A percentile compares a stretch with the other conserved stretches of the same genome.
Evolutionary conservation across 805 yeast species (phyloP).

Genomic region (Wickerhamiella hasegawae): DNA sequence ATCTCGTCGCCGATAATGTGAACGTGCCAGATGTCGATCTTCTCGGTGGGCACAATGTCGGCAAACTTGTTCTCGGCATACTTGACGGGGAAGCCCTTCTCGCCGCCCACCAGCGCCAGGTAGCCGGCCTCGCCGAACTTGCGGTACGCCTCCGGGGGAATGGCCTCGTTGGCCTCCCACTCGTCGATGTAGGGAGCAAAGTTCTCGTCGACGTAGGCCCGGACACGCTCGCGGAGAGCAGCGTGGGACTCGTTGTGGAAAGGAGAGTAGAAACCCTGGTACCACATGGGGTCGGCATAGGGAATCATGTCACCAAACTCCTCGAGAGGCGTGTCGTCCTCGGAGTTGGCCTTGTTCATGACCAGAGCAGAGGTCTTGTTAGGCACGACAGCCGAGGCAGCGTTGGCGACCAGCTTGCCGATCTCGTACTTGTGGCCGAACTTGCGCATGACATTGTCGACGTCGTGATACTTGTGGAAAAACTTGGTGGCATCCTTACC

Average conservation of each 20-base stretch:
- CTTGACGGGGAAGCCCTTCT: slow-evolving; percentile 20
- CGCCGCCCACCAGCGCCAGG: slow-evolving; percentile 22
- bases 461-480: slow-evolving; percentile 34
- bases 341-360: slow-evolving; percentile 3
- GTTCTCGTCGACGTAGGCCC: slow-evolving; percentile 25
- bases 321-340: slow-evolving; percentile 11
- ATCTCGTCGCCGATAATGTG: slow-evolving; percentile 24
- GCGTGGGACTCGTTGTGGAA: slow-evolving; percentile 26
- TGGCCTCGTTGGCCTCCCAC: slow-evolving; percentile 27
- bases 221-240: slow-evolving; percentile 25
- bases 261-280: slow-evolving; percentile 27
- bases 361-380: slow-evolving; percentile 1
- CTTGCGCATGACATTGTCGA: slow-evolving; percentile 21
- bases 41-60: slow-evolving; percentile 19
- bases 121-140: slow-evolving; percentile 25
- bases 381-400: slow-evolving; percentile 4
- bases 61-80: slow-evolving; percentile 18
- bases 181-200: slow-evolving; percentile 26
- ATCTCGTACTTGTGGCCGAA: slow-evolving; percentile 21
- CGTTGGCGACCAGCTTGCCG: slow-evolving; percentile 15
- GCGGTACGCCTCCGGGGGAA: slow-evolving; percentile 19
- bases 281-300: slow-evolving; percentile 29
- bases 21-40: slow-evolving; percentile 26
- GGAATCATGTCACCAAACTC: slow-evolving; percentile 22
- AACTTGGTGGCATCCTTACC: slow-evolving; percentile 62